phyloP scores from a whole-genome alignment of 2,329 filamentous ascomycete species.

The Paracoccidioides brasiliensis region DNA sequence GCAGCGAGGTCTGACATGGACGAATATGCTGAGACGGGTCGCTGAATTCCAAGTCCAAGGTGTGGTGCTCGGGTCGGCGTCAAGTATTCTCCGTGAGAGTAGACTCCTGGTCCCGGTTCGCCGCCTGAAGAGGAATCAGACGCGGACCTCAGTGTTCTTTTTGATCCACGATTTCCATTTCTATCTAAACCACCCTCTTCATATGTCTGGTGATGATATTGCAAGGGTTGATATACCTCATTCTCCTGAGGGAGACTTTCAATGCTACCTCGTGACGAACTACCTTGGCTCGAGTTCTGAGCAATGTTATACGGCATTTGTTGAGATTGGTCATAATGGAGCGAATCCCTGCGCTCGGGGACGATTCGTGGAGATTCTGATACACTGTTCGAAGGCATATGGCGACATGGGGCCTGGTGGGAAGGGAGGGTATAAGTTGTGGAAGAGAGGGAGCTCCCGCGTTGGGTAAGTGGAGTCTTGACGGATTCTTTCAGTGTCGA shows the following conservation, averaged over 20 bases:
- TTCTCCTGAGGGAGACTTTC: constrained; percentile 20
- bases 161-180: constrained; percentile 16
- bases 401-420: constrained; percentile 13
- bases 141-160: constrained; percentile 16
- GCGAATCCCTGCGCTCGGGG: constrained; percentile 15
- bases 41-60: constrained; percentile 46
- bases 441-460: constrained; percentile 15
- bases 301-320: constrained; percentile 15
- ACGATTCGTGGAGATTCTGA: constrained; percentile 25
- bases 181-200: constrained; percentile 20
- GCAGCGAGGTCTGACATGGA: constrained; percentile 54
- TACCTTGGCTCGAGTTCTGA: constrained; percentile 12
- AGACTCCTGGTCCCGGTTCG: constrained; percentile 26
- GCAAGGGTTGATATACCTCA: constrained; percentile 34
- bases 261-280: constrained; percentile 25
- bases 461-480: constrained; percentile 12
- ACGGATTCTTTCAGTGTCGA: constrained; percentile 13
- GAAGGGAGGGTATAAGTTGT: neutral
- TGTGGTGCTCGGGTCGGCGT: constrained; percentile 40
- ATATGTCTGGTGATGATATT: constrained; percentile 40
- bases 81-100: constrained; percentile 45
- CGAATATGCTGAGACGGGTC: constrained; percentile 68
- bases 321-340: constrained; percentile 5
- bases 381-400: constrained; percentile 23
- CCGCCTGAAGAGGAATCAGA: constrained; percentile 32